Evolutionary conservation across 805 yeast genomes (phyloP).

Genomic region (Monosporozyma servazzii): DNA sequence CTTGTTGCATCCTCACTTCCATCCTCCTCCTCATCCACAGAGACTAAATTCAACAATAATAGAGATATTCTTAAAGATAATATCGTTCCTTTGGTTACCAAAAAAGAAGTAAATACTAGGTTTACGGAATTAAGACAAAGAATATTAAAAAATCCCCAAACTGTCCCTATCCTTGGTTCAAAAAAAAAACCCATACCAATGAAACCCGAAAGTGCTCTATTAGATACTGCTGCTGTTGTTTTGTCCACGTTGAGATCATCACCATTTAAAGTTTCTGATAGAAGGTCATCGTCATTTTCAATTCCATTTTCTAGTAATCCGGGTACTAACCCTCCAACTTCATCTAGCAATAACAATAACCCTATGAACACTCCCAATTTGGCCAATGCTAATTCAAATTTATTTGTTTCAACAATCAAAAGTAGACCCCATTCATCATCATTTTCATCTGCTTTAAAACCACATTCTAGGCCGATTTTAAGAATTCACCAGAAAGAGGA

Average conservation of each 20-base stretch:
- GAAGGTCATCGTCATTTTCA: conserved; percentile 7
- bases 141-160: conserved; percentile 19
- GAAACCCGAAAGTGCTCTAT: conserved; percentile 7
- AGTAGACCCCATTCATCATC: conserved; percentile 27
- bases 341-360: not conserved
- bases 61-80: not conserved
- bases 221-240: conserved; percentile 28
- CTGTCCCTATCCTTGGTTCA: not conserved
- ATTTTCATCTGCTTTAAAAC: conserved; percentile 8
- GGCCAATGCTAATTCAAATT: not conserved
- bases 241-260: conserved; percentile 29
- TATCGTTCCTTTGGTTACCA: not conserved
- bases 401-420: not conserved
- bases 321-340: not conserved
- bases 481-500: conserved; percentile 19
- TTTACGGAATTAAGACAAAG: conserved; percentile 26
- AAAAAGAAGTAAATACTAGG: conserved; percentile 24
- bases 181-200: not conserved
- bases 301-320: not conserved
- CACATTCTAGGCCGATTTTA: conserved; percentile 18
- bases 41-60: not conserved
- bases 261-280: conserved; percentile 20
- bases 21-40: not conserved
- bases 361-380: not conserved
- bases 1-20: not conserved